Conservation (phyloP, 2,329 filamentous ascomycete genomes). For the Thelonectria blattea region DNA sequence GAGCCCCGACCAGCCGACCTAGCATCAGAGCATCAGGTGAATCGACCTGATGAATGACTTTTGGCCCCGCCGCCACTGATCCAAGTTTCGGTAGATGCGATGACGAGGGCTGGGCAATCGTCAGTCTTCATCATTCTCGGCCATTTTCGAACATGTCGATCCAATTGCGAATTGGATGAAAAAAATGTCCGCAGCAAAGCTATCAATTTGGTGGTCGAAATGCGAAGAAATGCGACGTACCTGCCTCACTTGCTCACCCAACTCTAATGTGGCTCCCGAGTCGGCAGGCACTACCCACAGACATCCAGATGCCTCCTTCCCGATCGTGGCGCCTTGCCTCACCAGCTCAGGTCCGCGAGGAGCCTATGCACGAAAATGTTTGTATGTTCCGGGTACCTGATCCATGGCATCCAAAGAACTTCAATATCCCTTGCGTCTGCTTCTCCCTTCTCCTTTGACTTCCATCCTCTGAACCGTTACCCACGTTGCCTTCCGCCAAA, state of each 20-base stretch:
- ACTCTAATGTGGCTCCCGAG: background rate
- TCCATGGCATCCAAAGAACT: no score
- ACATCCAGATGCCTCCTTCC: background rate
- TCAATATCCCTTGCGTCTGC: background rate
- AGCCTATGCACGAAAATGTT: background rate
- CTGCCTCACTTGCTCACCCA: background rate
- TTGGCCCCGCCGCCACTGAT: conserved; percentile 18
- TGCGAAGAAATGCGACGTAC: no score
- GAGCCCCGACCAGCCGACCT: conserved; percentile 33
- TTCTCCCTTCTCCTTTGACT: background rate
- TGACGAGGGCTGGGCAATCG: conserved; percentile 2
- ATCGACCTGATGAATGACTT: conserved; percentile 17
- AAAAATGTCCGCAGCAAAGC: background rate
- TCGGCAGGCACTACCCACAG: background rate
- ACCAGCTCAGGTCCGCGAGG: background rate
- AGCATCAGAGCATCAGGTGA: conserved; percentile 34
- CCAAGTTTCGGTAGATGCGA: conserved; percentile 6
- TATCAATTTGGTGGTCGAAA: no score
- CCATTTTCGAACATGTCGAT: background rate
- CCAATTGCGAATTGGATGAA: background rate
- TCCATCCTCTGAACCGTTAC: conserved; percentile 15
- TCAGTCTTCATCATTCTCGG: conserved; percentile 24
- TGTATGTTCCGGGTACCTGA: background rate
- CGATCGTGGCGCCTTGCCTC: background rate
- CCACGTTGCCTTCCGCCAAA: conserved; percentile 25